A percentile compares a stretch with the other conserved stretches of the same genome.
These are phyloP conservation scores for Talaromyces stipitatus DNA, from an alignment of 495 filamentous ascomycete species.

Conservation along the genomic window DNA sequence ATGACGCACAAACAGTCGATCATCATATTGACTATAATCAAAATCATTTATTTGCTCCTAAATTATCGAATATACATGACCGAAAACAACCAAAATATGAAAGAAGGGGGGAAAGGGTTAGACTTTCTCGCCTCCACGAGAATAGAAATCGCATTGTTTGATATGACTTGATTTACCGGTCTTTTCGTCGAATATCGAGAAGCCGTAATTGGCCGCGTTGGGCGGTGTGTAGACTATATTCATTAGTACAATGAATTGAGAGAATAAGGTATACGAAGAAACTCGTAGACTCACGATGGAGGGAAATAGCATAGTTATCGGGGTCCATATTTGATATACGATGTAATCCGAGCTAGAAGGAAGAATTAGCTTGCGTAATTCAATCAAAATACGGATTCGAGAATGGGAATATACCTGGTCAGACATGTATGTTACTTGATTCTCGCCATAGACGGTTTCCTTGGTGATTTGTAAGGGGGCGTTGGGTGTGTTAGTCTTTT, in stretches of 20 bases:
- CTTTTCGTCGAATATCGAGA: conserved; percentile 59
- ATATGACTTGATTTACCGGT: conserved; percentile 69
- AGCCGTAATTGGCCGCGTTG: conserved; percentile 70
- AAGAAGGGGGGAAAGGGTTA: not conserved
- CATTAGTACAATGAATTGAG: not conserved
- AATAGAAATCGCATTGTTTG: conserved; percentile 55
- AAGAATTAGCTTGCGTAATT: too few relatives aligned
- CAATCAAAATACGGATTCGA: too few relatives aligned
- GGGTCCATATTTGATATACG: conserved; percentile 66
- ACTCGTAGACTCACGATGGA: conserved; percentile 64
- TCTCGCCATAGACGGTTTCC: conserved; percentile 43
- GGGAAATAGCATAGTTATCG: conserved; percentile 68
- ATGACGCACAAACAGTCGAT: not conserved
- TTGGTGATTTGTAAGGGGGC: conserved; percentile 35
- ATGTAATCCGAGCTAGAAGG: conserved; percentile 65
- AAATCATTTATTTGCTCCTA: not conserved
- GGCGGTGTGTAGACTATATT: conserved; percentile 78
- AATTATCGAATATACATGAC: not conserved
- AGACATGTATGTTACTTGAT: conserved; percentile 77
- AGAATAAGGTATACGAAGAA: not conserved
- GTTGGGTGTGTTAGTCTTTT: conserved; percentile 40
- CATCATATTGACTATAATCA: conserved; percentile 9
- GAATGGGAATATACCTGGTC: conserved; percentile 42
- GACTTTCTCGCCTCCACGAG: conserved; percentile 24
- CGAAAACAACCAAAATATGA: too few relatives aligned